phyloP scores from a whole-genome alignment of 129 eudicot genomes.

The Helianthus tuberosus region DNA sequence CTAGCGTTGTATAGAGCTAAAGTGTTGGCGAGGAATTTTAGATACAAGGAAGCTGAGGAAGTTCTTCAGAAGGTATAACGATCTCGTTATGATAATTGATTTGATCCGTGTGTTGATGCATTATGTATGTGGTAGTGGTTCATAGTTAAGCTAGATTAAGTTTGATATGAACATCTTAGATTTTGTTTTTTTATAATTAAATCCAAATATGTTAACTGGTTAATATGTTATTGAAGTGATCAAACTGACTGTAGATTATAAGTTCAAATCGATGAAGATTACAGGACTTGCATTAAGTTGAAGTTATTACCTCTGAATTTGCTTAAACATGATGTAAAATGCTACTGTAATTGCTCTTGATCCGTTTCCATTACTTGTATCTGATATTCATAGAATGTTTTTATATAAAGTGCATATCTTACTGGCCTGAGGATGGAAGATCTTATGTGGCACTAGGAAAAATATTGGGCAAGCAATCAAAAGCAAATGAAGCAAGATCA shows the following conservation, averaged over 20 bases:
- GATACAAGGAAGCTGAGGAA: constrained; percentile 70
- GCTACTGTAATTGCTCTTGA: constrained; percentile 3
- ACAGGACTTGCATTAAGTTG: background rate
- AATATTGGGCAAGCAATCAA: constrained; percentile 75
- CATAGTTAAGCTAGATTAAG: background rate
- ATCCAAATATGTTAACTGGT: background rate
- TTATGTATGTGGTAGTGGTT: background rate
- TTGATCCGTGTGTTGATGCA: constrained; percentile 7
- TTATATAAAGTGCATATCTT: constrained; percentile 54
- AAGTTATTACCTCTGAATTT: background rate
- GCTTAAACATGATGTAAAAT: constrained; percentile 10
- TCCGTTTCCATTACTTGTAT: constrained; percentile 6
- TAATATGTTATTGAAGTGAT: background rate
- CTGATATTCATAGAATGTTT: constrained; percentile 20
- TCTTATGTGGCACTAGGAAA: constrained; percentile 91
- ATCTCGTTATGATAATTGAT: background rate
- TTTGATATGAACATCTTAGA: background rate
- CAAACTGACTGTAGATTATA: background rate
- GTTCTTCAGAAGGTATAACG: constrained; percentile 64
- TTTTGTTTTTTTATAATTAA: background rate
- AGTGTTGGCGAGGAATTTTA: constrained; percentile 61
- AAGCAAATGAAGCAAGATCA: constrained; percentile 74
- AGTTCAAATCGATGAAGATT: background rate
- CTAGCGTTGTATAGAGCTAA: constrained; percentile 84
- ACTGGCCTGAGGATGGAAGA: constrained; percentile 99